Base-by-base conservation (phyloP, 2,329 filamentous ascomycete species). In the Paracamarosporium sp. region DNA sequence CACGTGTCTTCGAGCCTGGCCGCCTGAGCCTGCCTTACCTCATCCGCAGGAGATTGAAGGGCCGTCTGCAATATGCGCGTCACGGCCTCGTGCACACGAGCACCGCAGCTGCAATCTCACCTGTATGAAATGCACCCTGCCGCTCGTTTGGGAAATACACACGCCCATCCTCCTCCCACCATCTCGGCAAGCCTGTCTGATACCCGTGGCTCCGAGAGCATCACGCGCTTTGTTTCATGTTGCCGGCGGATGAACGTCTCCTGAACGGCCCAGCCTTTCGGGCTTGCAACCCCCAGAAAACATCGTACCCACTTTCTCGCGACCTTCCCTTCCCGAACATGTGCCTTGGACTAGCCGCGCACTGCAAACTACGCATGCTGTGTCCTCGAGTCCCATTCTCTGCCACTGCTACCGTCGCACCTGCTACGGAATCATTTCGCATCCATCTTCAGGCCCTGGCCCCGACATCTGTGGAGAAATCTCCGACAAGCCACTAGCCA, bases 21-120 rank as follows among this genome's bases (percentile, higher is more conserved):
- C n/a, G 11, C 25, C 22, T 30, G 45, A 47, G 45, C 7, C 4
- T 24, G 45, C 45, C 48, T 22, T 51, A 41, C 35, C 22, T 51
- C 35, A 22, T 41, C 35, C 25, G 24, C 48, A 51, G 35, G 48
- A 51, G 48, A 51, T 51, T 51, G 48, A 31, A 51, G 48, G 48
- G 25, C 22, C 24, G 48, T 36, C 20, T 30, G 48, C 48, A 51
- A 51, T 41, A 40, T 51, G 48, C 48, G 48, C 48, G 48, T 51
- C 48, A 51, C 48, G 27, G 48, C 24, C 15, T 22, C 3, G 47
- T 50, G 25, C 48, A 51, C 48, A 47, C 17, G 13, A 4, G 8
- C 40, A 43, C 15, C 24, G 7, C 25, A 17, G 43, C 48, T 51
- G 35, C 36, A 51, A 27, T 41, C 17, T 43, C 48, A 51, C 17